Base-by-base conservation (phyloP, 768 basidiomycete genomes). In the Lactarius quietus region DNA sequence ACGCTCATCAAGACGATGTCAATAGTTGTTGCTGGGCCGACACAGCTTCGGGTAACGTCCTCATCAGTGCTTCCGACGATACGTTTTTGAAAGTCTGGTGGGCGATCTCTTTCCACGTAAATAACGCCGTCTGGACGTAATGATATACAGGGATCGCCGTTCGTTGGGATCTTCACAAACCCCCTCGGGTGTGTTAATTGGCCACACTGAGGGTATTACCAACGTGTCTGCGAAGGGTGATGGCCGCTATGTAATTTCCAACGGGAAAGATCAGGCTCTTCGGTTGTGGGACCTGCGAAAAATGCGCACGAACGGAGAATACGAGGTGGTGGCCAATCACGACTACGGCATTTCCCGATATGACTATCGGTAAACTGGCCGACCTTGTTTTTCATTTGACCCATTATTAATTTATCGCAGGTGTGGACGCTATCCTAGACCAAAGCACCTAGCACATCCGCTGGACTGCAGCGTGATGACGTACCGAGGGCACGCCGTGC, bases 21-120 rank as follows among this genome's bases (percentile, higher is more conserved):
- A 99, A 99, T 71, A 92, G 93, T 72, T 87, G 95, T 76, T 94
- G 92, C 73, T 99, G 95, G 88, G 97, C 97, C 0, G 95, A 98
- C 73, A 88, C 88, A 14, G 84, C 85, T 3, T 95, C 93, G 15
- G 94, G 94, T 14, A 98, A 99, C 74, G 86, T 99, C 23, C 84
- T 99, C 31, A 87, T 98, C 57, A 96, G 93, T 70, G 97, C 92
- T 1, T 95, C 94, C 1, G 97, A 99, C 72, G 97, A 99, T 73
- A 87, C 86, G 0, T 95, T 89, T 75, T 78, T 98, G 66, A 98
- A 98, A 83, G 87, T 98, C 65, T 99, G 97, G 97, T 94, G 76
- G 64, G 81, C 71, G 12, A 14, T 23, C 54, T 28, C n/a, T 7
- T 7, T 51, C 4, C 6, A 15, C 15, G 2, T 52, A 18, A 29